Conservation (phyloP, 2,329 filamentous ascomycete species). For the Rhynchosporium agropyri region DNA sequence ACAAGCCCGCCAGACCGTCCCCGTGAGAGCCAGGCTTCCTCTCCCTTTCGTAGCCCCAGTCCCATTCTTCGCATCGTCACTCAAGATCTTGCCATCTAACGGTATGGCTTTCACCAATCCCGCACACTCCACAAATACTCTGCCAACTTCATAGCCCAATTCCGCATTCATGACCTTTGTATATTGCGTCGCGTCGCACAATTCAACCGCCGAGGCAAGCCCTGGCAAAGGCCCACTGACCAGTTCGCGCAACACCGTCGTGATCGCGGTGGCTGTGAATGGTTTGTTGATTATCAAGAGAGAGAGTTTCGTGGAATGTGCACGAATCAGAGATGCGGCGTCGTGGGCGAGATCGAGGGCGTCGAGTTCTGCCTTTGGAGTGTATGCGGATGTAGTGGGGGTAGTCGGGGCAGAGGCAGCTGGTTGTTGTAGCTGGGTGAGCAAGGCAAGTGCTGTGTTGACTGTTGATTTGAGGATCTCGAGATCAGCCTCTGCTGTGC, state of each 20-base stretch:
- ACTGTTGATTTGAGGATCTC: conserved; percentile 35
- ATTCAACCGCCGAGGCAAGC: conserved; percentile 69
- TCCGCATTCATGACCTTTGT: conserved; percentile 66
- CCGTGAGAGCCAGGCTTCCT: conserved; percentile 66
- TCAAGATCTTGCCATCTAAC: conserved; percentile 56
- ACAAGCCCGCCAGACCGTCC: conserved; percentile 81
- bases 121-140: conserved; percentile 64
- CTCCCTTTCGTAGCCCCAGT: conserved; percentile 45
- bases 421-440: conserved; percentile 35
- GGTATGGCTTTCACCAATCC: conserved; percentile 63
- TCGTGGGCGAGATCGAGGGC: conserved; percentile 72
- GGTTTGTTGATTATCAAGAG: conserved; percentile 85
- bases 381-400: conserved; percentile 8
- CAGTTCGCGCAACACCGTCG: conserved; percentile 71
- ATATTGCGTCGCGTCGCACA: conserved; percentile 63
- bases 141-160: conserved; percentile 59
- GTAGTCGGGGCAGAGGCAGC: neutral
- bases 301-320: conserved; percentile 85
- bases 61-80: conserved; percentile 51
- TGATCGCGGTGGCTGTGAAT: conserved; percentile 78
- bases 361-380: conserved; percentile 45
- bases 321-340: conserved; percentile 71
- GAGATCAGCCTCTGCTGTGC: conserved; percentile 30
- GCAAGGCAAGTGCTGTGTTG: conserved; percentile 30
- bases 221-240: conserved; percentile 72